phyloP scores from a whole-genome alignment of 768 basidiomycete species.

The Boletus speciosus region DNA sequence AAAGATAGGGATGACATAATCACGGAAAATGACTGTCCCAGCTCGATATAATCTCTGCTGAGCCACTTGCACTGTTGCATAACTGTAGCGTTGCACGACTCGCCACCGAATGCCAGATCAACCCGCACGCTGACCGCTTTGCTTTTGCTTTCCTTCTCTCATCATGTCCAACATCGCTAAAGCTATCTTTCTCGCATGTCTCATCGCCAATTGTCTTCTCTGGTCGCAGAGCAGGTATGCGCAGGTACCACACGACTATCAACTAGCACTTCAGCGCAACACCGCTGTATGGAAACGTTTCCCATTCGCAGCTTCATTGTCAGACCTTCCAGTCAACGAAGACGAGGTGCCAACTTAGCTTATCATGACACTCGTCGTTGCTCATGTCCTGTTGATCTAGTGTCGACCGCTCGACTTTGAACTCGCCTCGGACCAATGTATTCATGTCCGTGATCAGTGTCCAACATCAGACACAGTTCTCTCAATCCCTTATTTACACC shows the following conservation, averaged over 20 bases:
- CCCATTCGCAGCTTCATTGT: neutral
- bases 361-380: neutral
- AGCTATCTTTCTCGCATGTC: slow-evolving; percentile 47
- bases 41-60: too few relatives aligned
- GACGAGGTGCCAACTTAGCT: slow-evolving; percentile 4
- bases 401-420: slow-evolving; percentile 64
- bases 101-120: neutral
- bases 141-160: neutral
- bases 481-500: slow-evolving; percentile 61
- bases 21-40: neutral
- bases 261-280: neutral
- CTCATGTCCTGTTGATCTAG: slow-evolving; percentile 33
- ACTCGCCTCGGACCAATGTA: slow-evolving; percentile 51
- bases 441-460: slow-evolving; percentile 59
- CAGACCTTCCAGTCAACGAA: neutral
- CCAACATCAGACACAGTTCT: slow-evolving; percentile 60
- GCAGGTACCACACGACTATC: slow-evolving; percentile 13
- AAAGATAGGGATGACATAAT: slow-evolving; percentile 14
- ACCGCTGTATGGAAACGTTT: slow-evolving; percentile 11
- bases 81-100: neutral
- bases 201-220: slow-evolving; percentile 58
- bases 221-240: slow-evolving; percentile 63
- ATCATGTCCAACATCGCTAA: slow-evolving; percentile 50
- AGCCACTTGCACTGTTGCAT: too few relatives aligned
- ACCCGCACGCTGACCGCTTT: neutral